A percentile compares a stretch with the other conserved stretches of the same genome.
Conservation (phyloP, 176 grass and related monocot genomes). For the Aegilops speltoides region DNA sequence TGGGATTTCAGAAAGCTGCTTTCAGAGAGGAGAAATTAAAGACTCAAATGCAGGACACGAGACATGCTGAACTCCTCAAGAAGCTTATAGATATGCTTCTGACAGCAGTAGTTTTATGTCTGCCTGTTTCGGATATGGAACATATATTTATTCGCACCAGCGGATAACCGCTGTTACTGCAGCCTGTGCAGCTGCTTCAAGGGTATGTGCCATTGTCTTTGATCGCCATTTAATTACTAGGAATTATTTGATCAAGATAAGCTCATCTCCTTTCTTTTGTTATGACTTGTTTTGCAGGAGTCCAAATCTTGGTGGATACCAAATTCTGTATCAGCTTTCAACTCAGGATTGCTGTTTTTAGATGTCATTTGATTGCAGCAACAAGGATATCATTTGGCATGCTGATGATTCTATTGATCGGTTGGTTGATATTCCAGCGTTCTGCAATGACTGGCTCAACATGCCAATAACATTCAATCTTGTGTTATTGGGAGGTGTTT, state of each 20-base stretch:
- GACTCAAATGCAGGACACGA: constrained; percentile 66
- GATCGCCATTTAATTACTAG: neutral
- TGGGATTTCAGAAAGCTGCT: constrained; percentile 76
- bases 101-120: constrained; percentile 82
- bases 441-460: constrained; percentile 48
- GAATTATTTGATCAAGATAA: neutral
- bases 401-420: constrained; percentile 64
- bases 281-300: constrained; percentile 46
- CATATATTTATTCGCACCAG: constrained; percentile 73
- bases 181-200: constrained; percentile 50
- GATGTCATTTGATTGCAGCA: constrained; percentile 62
- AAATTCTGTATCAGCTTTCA: constrained; percentile 63
- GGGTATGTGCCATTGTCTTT: constrained; percentile 41
- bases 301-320: constrained; percentile 87
- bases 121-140: constrained; percentile 69
- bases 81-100: constrained; percentile 82
- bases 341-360: constrained; percentile 56
- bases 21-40: constrained; percentile 87
- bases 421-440: constrained; percentile 68
- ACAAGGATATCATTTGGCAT: constrained; percentile 61
- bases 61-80: constrained; percentile 58
- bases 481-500: constrained; percentile 65
- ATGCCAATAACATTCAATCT: constrained; percentile 92
- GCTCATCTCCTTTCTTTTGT: neutral
- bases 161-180: constrained; percentile 69